These are phyloP conservation scores for Beauveria asiatica DNA, from an alignment of 2,329 filamentous ascomycete genomes.

Conservation along the genomic window DNA sequence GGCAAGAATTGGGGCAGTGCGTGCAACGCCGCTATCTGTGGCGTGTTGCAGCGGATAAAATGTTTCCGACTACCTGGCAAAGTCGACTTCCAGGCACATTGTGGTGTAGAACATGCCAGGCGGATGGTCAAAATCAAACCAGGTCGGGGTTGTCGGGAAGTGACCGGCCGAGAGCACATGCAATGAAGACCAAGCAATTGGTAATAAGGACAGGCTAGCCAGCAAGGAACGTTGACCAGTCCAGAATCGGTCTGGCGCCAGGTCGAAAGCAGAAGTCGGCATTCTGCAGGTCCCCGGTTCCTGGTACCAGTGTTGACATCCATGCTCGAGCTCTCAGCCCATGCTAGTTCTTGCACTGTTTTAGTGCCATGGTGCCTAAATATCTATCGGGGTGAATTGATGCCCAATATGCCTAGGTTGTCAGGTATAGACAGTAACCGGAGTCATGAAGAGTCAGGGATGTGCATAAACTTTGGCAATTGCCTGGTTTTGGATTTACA, in stretches of 20 bases:
- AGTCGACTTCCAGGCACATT: not conserved
- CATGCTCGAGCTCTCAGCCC: too few relatives aligned
- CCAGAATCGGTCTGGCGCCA: not conserved
- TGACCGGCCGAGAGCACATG: not conserved
- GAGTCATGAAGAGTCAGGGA: not conserved
- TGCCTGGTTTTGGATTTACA: not conserved
- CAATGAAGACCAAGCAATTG: not conserved
- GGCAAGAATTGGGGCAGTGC: not conserved
- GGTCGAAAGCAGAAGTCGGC: not conserved
- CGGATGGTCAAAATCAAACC: slow-evolving; percentile 1
- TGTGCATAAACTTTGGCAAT: not conserved
- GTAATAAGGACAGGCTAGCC: not conserved
- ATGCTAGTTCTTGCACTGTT: too few relatives aligned
- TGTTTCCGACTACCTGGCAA: not conserved
- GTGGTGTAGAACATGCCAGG: not conserved
- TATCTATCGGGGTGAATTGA: too few relatives aligned
- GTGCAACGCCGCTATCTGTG: not conserved
- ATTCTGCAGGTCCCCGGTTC: too few relatives aligned
- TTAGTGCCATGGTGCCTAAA: too few relatives aligned
- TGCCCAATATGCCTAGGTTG: too few relatives aligned
- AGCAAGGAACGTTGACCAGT: not conserved
- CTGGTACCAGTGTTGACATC: too few relatives aligned
- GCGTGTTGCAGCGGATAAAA: not conserved
- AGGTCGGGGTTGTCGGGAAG: not conserved
- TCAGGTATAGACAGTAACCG: not conserved